Evolutionary conservation across 2,329 filamentous ascomycete genomes (phyloP).

Genomic region (Arthroderma sp.): DNA sequence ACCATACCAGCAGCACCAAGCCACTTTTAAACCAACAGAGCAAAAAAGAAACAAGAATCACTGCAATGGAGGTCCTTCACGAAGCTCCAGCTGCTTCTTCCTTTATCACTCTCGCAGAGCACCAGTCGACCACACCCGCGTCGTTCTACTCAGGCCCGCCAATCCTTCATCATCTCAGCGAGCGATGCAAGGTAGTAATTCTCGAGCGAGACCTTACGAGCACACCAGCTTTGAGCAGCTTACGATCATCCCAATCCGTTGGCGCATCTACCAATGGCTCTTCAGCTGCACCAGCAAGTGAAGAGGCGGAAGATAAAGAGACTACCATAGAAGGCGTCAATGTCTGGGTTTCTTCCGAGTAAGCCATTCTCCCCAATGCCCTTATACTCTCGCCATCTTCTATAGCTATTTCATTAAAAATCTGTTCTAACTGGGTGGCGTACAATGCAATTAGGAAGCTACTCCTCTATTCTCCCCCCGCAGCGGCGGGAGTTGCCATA

Average conservation of each 20-base stretch:
- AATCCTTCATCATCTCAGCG: constrained; percentile 35
- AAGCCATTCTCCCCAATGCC: constrained; percentile 10
- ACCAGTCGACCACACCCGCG: constrained; percentile 35
- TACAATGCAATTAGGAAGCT: constrained; percentile 26
- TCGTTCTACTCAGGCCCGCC: constrained; percentile 36
- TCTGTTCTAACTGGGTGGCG: no score
- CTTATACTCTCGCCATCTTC: neutral
- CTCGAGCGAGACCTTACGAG: constrained; percentile 27
- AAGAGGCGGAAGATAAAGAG: constrained; percentile 17
- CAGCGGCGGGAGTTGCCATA: constrained; percentile 29
- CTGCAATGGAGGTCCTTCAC: constrained; percentile 30
- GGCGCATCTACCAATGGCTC: constrained; percentile 2
- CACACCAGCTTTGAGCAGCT: constrained; percentile 21
- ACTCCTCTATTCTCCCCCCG: constrained; percentile 26
- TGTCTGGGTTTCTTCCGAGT: constrained; percentile 38
- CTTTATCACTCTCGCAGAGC: constrained; percentile 31
- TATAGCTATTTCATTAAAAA: neutral
- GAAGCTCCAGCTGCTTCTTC: constrained; percentile 25
- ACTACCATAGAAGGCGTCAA: constrained; percentile 28
- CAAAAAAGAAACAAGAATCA: neutral
- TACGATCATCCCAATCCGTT: constrained; percentile 13
- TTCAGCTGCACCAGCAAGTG: neutral
- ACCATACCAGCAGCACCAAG: neutral
- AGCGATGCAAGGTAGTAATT: constrained; percentile 32
- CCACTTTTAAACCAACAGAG: neutral